Base-by-base conservation (phyloP, 495 filamentous ascomycete genomes). In the Trichoderma reesei region DNA sequence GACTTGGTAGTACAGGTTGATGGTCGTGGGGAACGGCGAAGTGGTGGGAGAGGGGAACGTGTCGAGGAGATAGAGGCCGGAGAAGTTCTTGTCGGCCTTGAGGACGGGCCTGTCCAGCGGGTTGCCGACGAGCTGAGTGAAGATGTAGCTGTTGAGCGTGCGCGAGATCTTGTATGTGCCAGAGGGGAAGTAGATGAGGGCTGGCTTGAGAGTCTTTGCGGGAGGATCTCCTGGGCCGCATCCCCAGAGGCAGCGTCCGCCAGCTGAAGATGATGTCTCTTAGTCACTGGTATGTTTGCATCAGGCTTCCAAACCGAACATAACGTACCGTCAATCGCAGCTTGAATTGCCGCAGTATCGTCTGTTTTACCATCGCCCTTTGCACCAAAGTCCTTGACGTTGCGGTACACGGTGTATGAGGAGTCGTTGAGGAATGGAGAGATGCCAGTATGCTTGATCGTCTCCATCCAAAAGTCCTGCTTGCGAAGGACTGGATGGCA, bases 321-420 rank as follows among this genome's bases (percentile, higher is more conserved):
- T 13, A 18, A n/a, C 51, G 3, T 34, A 37, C 83, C 81, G 20
- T 82, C 80, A 65, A 96, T 91, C 34, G 92, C 92, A 44, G 77
- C 73, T 71, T 96, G 93, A 78, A 96, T 93, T 5, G 91, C 90
- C 26, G 72, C 84, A 1, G 91, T 91, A 69, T 96, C 91, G 69
- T 96, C 91, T 13, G 88, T 88, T 1, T 79, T 76, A 33, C 91
- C 91, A 67, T 93, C 88, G 71, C 87, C 89, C 63, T 79, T 86
- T 4, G 90, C 90, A 33, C 90, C 90, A 72, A 81, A 91, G 67
- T 91, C 89, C 75, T 82, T 88, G 56, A 96, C 90, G 70, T 96
- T 95, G 31, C 92, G 85, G 71, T 85, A 96, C 38, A 96, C 79
- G 65, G 86, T 76, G 69, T 90, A 93, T 59, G 61, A 56, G 11